These are phyloP conservation scores for Cyclanthera cordifolia DNA, from an alignment of 306 rosid species.

Conservation along the genomic window DNA sequence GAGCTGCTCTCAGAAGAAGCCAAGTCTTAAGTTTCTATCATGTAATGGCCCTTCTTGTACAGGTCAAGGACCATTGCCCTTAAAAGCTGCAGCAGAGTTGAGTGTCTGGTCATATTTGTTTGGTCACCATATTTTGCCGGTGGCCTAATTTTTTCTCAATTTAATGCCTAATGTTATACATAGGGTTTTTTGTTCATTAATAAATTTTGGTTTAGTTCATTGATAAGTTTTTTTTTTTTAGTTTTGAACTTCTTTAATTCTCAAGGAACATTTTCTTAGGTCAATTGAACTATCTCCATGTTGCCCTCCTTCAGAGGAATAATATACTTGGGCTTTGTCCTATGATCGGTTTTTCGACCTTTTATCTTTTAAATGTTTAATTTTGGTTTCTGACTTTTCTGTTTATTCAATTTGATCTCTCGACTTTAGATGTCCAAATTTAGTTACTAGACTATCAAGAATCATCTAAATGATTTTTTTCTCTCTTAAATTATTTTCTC, in stretches of 20 bases:
- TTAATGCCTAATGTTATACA: not conserved
- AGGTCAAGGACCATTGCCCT: not conserved
- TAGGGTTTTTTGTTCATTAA: not conserved
- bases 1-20: not conserved
- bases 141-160: not conserved
- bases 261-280: not conserved
- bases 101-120: too few species aligned
- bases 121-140: conserved; percentile 1
- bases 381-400: too few species aligned
- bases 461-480: too few species aligned
- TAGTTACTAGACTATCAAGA: too few species aligned
- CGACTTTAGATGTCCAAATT: too few species aligned
- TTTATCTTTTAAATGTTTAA: too few species aligned
- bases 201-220: not conserved
- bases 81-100: not conserved
- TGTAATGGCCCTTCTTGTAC: not conserved
- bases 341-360: too few species aligned
- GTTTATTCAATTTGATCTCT: too few species aligned
- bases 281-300: too few species aligned
- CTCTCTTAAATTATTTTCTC: too few species aligned
- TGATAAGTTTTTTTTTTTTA: not conserved
- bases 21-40: not conserved
- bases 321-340: too few species aligned
- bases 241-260: not conserved
- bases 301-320: too few species aligned